These are phyloP conservation scores for Phyllosticta paracitricarpa DNA, from an alignment of 2,329 filamentous ascomycete genomes.

Conservation along the genomic window DNA sequence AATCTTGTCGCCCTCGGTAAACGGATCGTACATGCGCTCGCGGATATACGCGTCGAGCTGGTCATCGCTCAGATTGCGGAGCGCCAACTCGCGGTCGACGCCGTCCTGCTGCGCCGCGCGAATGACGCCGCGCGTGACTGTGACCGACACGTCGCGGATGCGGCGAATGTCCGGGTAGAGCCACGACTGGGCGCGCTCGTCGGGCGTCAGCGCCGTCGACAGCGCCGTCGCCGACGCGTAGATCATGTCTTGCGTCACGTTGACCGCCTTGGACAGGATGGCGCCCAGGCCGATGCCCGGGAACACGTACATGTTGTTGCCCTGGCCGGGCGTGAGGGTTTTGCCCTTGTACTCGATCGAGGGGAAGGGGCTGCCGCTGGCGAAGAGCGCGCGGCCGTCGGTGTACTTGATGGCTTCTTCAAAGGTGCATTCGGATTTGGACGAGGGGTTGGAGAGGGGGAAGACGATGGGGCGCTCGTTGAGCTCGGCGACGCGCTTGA, in stretches of 20 bases:
- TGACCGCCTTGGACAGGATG: slow-evolving; percentile 79
- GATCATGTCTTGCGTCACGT: slow-evolving; percentile 90
- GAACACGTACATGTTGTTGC: slow-evolving; percentile 91
- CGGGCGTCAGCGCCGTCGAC: slow-evolving; percentile 63
- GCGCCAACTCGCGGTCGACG: slow-evolving; percentile 42
- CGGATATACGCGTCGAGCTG: slow-evolving; percentile 59
- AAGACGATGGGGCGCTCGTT: slow-evolving; percentile 70
- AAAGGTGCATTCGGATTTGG: slow-evolving; percentile 96
- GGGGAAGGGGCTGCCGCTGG: slow-evolving; percentile 87
- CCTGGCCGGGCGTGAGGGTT: slow-evolving; percentile 44
- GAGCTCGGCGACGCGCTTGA: slow-evolving; percentile 48
- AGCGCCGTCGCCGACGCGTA: slow-evolving; percentile 84
- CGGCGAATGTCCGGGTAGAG: slow-evolving; percentile 88
- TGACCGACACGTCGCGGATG: slow-evolving; percentile 78
- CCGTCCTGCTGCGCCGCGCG: slow-evolving; percentile 77
- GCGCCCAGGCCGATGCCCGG: slow-evolving; percentile 89
- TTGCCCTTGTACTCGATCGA: slow-evolving; percentile 44
- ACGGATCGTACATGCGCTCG: slow-evolving; percentile 42
- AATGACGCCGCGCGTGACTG: slow-evolving; percentile 86
- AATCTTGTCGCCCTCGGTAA: slow-evolving; percentile 34
- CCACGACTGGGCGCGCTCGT: slow-evolving; percentile 73
- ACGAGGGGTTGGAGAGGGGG: slow-evolving; percentile 90
- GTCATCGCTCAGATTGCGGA: slow-evolving; percentile 57
- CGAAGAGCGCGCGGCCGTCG: slow-evolving; percentile 84
- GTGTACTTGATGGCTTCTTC: slow-evolving; percentile 88